Conservation (phyloP, 2,329 filamentous ascomycete genomes). For the Beauveria varroae region DNA sequence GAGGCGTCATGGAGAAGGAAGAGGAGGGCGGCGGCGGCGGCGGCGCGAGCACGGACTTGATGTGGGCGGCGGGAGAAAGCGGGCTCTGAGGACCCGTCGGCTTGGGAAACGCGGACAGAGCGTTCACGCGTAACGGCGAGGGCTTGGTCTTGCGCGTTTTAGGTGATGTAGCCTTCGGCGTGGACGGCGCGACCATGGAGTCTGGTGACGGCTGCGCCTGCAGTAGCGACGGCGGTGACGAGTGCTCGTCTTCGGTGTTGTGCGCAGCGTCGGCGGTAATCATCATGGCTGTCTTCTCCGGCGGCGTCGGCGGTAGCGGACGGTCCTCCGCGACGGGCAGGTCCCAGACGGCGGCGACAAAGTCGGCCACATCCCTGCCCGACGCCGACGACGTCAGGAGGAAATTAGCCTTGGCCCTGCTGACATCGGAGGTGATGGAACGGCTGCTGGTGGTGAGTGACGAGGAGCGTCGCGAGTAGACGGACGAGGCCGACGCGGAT, state of each 20-base stretch:
- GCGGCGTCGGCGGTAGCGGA: not conserved
- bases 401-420: constrained; percentile 47
- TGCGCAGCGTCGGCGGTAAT: too few relatives aligned
- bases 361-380: constrained; percentile 44
- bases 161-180: not conserved
- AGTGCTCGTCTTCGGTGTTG: too few relatives aligned
- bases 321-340: constrained; percentile 17
- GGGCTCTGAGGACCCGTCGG: constrained; percentile 7
- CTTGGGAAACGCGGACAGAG: constrained; percentile 3
- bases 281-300: not conserved
- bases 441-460: constrained; percentile 9
- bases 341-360: constrained; percentile 46
- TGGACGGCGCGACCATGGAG: not conserved
- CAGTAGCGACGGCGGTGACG: too few relatives aligned
- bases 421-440: constrained; percentile 21
- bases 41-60: constrained; percentile 7
- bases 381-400: constrained; percentile 48
- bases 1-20: not conserved
- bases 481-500: not conserved
- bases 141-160: not conserved
- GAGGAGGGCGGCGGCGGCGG: not conserved
- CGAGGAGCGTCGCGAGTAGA: not conserved
- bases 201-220: not conserved
- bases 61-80: not conserved
- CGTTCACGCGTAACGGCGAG: not conserved